Conservation (phyloP, 129 eudicot genomes). For the Rutidosis leptorrhynchoides region DNA sequence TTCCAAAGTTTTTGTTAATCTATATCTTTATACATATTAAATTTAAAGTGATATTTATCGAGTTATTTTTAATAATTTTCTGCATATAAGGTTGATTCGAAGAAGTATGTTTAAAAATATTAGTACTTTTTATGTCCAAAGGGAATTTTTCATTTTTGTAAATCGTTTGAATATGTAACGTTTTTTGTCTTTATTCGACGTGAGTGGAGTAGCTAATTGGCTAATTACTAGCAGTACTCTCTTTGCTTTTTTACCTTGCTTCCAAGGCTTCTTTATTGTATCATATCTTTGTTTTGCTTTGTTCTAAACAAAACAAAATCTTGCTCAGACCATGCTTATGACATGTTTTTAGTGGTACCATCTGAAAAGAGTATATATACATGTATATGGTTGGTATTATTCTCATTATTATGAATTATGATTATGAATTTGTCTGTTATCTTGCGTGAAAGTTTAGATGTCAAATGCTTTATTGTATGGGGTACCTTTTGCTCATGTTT, state of each 20-base stretch:
- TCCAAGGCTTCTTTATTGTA: constrained; percentile 22
- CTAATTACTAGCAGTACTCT: constrained; percentile 28
- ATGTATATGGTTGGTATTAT: constrained; percentile 13
- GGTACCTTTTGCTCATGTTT: neutral
- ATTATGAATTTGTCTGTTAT: neutral
- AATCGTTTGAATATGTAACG: no score
- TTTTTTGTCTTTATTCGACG: neutral
- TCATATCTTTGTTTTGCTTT: constrained; percentile 36
- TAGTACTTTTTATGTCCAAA: no score
- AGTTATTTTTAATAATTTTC: no score
- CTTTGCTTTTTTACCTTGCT: constrained; percentile 29
- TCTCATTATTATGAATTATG: neutral
- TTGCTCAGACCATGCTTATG: constrained; percentile 34
- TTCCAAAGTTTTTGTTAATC: no score
- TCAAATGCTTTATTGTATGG: constrained; percentile 4
- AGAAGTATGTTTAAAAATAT: no score
- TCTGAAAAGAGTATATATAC: constrained; percentile 14
- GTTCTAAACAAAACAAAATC: constrained; percentile 33
- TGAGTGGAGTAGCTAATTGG: constrained; percentile 7
- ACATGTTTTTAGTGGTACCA: constrained; percentile 27
- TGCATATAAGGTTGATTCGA: no score
- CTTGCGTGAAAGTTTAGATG: constrained; percentile 3
- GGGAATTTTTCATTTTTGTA: no score
- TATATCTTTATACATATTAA: no score
- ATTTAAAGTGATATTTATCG: no score